phyloP scores from a whole-genome alignment of 371 early-diverging fungal species.

The Fennellomyces sp. region DNA sequence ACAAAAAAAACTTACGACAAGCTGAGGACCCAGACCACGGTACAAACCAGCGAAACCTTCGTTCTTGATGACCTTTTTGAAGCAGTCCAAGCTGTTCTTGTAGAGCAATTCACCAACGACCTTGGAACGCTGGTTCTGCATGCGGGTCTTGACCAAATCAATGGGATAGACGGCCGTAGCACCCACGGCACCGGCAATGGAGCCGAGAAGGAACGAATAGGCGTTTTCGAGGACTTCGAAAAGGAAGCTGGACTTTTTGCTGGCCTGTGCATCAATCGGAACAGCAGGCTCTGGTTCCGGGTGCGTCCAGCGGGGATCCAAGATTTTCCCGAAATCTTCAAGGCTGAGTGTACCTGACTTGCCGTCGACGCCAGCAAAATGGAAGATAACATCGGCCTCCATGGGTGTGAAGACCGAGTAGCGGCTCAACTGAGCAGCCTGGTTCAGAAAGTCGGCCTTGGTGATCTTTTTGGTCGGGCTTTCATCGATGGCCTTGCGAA shows the following conservation, averaged over 20 bases:
- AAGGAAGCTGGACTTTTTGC: constrained; percentile 30
- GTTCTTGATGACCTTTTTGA: constrained; percentile 90
- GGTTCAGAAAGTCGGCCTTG: constrained; percentile 62
- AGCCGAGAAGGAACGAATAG: constrained; percentile 84
- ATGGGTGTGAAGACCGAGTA: constrained; percentile 79
- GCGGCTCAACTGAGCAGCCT: constrained; percentile 61
- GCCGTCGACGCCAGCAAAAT: constrained; percentile 69
- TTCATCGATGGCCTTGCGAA: constrained; percentile 57
- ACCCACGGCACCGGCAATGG: constrained; percentile 93
- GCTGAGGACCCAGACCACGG: constrained; percentile 95
- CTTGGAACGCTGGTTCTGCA: constrained; percentile 96
- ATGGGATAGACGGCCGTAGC: constrained; percentile 97
- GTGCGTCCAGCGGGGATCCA: constrained; percentile 69
- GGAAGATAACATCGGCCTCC: constrained; percentile 84
- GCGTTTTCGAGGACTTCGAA: constrained; percentile 48
- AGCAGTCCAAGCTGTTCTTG: constrained; percentile 93
- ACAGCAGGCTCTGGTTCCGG: constrained; percentile 19
- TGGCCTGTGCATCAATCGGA: constrained; percentile 6
- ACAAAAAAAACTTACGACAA: constrained; percentile 89
- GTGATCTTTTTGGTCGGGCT: constrained; percentile 63
- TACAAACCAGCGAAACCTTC: constrained; percentile 94
- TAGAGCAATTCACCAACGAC: constrained; percentile 93
- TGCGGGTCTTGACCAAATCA: constrained; percentile 97
- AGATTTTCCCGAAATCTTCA: constrained; percentile 64
- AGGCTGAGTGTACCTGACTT: constrained; percentile 56